Conservation (phyloP, 1,284 basidiomycete genomes). For the Apiotrichum gamsii region DNA sequence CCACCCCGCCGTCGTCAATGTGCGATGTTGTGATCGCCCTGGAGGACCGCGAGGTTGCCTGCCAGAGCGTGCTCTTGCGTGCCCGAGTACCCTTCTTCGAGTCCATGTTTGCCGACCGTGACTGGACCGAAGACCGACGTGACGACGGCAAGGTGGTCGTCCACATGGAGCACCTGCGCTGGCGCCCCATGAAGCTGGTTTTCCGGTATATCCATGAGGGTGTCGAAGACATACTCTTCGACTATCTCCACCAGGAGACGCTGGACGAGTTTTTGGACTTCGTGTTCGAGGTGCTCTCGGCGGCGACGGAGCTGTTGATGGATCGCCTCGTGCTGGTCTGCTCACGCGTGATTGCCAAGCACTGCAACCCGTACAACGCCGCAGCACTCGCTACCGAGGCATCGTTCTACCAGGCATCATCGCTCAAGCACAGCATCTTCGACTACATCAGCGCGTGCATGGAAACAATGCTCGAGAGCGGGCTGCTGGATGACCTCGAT, state of each 20-base stretch:
- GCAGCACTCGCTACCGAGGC: constrained; percentile 78
- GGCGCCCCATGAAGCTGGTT: constrained; percentile 70
- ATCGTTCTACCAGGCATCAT: constrained; percentile 65
- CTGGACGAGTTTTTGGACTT: constrained; percentile 79
- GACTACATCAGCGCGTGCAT: constrained; percentile 76
- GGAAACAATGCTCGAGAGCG: constrained; percentile 78
- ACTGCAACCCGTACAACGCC: constrained; percentile 70
- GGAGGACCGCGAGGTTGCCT: constrained; percentile 61
- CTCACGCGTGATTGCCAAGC: constrained; percentile 64
- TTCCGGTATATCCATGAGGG: constrained; percentile 76
- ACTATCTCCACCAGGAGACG: constrained; percentile 60
- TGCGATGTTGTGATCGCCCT: constrained; percentile 70
- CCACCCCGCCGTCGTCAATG: constrained; percentile 20
- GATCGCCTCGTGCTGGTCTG: constrained; percentile 79
- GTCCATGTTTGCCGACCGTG: constrained; percentile 74
- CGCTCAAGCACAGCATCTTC: constrained; percentile 68
- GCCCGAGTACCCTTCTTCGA: constrained; percentile 80
- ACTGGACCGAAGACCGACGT: constrained; percentile 68
- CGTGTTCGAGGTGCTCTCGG: constrained; percentile 77
- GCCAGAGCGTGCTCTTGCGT: constrained; percentile 70
- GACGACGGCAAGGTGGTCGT: constrained; percentile 55
- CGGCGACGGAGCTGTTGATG: constrained; percentile 81
- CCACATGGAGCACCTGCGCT: constrained; percentile 66
- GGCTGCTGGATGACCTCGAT: constrained; percentile 67
- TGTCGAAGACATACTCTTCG: constrained; percentile 65